Conservation (phyloP, 106 monocot species). For the Agapanthus africanus region DNA sequence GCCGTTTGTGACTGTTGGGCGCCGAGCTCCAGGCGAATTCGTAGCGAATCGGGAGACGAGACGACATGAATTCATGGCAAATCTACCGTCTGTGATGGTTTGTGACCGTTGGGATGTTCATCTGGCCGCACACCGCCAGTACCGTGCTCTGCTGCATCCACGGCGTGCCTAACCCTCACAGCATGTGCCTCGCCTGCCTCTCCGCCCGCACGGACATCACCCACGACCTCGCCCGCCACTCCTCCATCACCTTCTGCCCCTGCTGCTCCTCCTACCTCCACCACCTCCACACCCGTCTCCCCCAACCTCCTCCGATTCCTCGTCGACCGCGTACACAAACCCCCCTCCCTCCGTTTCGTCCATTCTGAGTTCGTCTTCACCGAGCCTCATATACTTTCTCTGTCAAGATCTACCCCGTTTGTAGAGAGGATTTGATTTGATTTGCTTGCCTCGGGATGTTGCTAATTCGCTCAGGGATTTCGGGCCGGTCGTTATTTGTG, state of each 20-base stretch:
- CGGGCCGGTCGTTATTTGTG: constrained; percentile 35
- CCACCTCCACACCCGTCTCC: constrained; percentile 43
- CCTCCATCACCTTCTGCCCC: constrained; percentile 41
- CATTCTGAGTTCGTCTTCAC: constrained; percentile 75
- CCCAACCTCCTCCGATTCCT: constrained; percentile 42
- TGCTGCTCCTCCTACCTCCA: constrained; percentile 55
- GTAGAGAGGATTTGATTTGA: constrained; percentile 36
- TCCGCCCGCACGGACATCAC: constrained; percentile 46
- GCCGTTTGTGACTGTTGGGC: too few relatives aligned
- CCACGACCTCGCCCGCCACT: constrained; percentile 39
- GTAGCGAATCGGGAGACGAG: too few relatives aligned
- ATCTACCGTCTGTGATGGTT: too few relatives aligned
- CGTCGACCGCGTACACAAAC: constrained; percentile 25
- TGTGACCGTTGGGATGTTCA: too few relatives aligned
- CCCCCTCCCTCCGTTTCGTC: constrained; percentile 28
- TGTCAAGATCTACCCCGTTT: constrained; percentile 35
- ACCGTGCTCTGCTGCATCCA: constrained; percentile 48
- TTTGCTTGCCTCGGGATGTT: constrained; percentile 38
- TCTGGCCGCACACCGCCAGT: constrained; percentile 33
- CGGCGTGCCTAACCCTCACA: constrained; percentile 35
- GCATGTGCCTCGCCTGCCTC: constrained; percentile 58
- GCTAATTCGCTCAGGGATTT: constrained; percentile 11
- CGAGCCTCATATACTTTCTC: constrained; percentile 75
- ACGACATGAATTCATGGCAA: too few relatives aligned
- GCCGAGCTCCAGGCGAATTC: too few relatives aligned